Conservation (phyloP, 768 basidiomycete species). For the Stropharia rugosoannulata region DNA sequence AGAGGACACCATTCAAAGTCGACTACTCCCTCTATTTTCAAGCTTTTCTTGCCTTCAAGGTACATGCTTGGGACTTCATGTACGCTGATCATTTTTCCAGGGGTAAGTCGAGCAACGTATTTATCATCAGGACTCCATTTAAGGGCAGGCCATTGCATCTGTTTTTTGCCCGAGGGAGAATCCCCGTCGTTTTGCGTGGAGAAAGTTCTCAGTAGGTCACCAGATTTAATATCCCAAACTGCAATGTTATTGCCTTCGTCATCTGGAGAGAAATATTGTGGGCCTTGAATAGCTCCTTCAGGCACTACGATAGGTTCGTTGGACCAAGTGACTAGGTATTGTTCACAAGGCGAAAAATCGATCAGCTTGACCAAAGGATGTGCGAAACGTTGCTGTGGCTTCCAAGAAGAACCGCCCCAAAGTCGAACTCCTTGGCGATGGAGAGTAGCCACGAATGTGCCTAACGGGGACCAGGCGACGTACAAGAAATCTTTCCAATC, state of each 20-base stretch:
- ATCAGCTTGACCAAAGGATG: conserved; percentile 95
- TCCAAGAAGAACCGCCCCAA: conserved; percentile 94
- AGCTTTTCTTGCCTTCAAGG: conserved; percentile 91
- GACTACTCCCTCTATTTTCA: conserved; percentile 96
- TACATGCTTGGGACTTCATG: conserved; percentile 95
- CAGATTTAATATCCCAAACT: conserved; percentile 98
- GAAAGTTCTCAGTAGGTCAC: conserved; percentile 90
- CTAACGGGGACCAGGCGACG: conserved; percentile 94
- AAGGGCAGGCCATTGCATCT: conserved; percentile 91
- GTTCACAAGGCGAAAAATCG: conserved; percentile 96
- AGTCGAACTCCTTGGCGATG: conserved; percentile 94
- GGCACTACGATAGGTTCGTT: conserved; percentile 89
- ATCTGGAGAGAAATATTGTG: conserved; percentile 84
- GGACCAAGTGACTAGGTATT: conserved; percentile 97
- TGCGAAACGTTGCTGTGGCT: conserved; percentile 85
- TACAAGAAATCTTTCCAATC: conserved; percentile 96
- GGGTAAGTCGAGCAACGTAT: conserved; percentile 86
- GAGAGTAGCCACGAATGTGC: conserved; percentile 92
- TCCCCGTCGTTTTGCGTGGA: conserved; percentile 62
- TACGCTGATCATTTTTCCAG: conserved; percentile 92
- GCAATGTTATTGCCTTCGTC: conserved; percentile 97
- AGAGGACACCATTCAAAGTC: conserved; percentile 99
- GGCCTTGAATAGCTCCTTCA: conserved; percentile 77
- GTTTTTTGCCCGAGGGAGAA: conserved; percentile 61
- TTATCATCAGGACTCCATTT: conserved; percentile 99